Evolutionary conservation across 2,329 filamentous ascomycete species (phyloP).

Genomic region (Paecilomyces formosus): DNA sequence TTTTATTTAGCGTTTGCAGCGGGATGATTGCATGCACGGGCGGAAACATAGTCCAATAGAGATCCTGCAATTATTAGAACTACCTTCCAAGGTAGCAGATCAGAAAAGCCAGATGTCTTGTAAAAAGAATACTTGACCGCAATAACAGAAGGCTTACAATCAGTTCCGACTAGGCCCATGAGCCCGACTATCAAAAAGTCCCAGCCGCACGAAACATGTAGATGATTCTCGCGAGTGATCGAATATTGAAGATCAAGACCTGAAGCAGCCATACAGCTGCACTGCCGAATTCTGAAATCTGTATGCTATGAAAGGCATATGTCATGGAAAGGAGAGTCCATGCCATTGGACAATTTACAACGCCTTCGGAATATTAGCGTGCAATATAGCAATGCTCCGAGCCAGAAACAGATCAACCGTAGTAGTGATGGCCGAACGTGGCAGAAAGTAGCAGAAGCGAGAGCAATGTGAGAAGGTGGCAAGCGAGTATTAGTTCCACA

Average conservation of each 20-base stretch:
- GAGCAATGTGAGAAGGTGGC: slow-evolving; percentile 16
- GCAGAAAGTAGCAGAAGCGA: slow-evolving; percentile 11
- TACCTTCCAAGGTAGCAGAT: neutral
- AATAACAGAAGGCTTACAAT: neutral
- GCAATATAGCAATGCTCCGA: slow-evolving; percentile 5
- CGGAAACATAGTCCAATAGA: neutral
- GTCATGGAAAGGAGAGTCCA: neutral
- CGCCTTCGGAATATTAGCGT: slow-evolving; percentile 3
- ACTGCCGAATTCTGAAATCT: neutral
- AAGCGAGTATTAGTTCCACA: slow-evolving; percentile 16
- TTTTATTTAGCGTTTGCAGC: slow-evolving; percentile 17
- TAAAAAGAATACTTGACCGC: neutral
- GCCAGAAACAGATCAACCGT: neutral
- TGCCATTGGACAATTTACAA: slow-evolving; percentile 4
- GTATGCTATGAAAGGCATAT: neutral
- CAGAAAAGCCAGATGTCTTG: neutral
- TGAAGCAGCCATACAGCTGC: neutral
- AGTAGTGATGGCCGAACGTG: slow-evolving; percentile 1
- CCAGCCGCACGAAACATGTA: neutral
- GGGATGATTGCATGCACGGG: slow-evolving; percentile 14
- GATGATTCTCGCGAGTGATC: neutral
- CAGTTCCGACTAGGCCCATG: neutral
- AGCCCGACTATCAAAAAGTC: neutral
- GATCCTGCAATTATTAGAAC: neutral
- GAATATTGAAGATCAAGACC: neutral